Evolutionary conservation across 2,329 filamentous ascomycete species (phyloP).

Genomic region (Colletotrichum incanum): DNA sequence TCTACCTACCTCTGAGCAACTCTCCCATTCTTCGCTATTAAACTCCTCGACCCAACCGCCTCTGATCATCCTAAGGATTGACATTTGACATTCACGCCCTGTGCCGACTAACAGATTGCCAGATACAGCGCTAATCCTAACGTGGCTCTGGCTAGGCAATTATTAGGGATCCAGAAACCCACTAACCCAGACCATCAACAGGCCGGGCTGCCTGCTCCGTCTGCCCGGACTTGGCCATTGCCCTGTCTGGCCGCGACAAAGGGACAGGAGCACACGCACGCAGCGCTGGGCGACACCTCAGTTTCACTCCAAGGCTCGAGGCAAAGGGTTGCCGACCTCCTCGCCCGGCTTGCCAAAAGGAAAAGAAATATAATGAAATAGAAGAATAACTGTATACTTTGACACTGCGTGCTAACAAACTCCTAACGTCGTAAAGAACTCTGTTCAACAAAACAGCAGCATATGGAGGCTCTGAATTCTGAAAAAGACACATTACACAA

Average conservation of each 20-base stretch:
- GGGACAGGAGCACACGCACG: slow-evolving; percentile 33
- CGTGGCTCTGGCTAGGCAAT: slow-evolving; percentile 29
- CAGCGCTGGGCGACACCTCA: slow-evolving; percentile 17
- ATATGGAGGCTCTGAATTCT: no score
- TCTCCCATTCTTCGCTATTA: background rate
- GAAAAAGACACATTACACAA: no score
- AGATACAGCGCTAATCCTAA: slow-evolving; percentile 22
- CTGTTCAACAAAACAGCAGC: no score
- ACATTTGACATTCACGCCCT: background rate
- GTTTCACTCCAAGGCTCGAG: slow-evolving; percentile 29
- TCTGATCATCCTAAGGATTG: background rate
- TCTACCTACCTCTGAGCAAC: background rate
- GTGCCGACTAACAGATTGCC: slow-evolving; percentile 16
- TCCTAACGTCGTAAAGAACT: no score
- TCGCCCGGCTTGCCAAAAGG: no score
- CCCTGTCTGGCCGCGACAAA: slow-evolving; percentile 22
- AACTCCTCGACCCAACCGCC: background rate
- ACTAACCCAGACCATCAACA: slow-evolving; percentile 7
- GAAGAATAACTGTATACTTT: no score
- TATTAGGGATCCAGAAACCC: slow-evolving; percentile 20
- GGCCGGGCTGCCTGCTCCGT: slow-evolving; percentile 27
- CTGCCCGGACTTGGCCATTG: slow-evolving; percentile 3
- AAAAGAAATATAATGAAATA: no score
- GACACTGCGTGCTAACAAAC: no score
- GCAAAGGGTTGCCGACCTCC: background rate